Percentiles rank a stretch among this genome's conserved stretches.
phyloP scores from a whole-genome alignment of 805 yeast genomes.

The Candida peoriensis region DNA sequence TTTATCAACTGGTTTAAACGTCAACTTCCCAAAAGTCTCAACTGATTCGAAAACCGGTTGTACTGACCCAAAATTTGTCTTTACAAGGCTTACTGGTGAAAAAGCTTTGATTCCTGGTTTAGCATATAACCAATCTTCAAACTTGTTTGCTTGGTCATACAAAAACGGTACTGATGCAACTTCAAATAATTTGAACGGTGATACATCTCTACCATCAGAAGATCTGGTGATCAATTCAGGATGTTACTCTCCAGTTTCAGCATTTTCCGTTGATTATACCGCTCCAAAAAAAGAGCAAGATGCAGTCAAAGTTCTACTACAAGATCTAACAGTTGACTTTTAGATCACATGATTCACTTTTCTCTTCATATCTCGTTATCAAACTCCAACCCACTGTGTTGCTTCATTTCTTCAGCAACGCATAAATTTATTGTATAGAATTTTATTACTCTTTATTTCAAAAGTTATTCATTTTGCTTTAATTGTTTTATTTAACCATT shows the following conservation, averaged over 20 bases:
- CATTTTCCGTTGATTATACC: slow-evolving; percentile 41
- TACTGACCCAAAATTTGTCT: slow-evolving; percentile 36
- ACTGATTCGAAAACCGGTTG: slow-evolving; percentile 33
- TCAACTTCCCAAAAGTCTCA: slow-evolving; percentile 44
- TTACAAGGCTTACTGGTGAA: slow-evolving; percentile 42
- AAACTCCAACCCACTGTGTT: too few relatives aligned
- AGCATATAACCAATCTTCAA: slow-evolving; percentile 35
- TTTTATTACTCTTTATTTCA: too few relatives aligned
- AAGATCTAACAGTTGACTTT: too few relatives aligned
- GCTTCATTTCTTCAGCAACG: too few relatives aligned
- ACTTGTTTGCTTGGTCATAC: slow-evolving; percentile 20
- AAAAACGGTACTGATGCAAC: slow-evolving; percentile 22
- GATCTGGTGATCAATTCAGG: slow-evolving; percentile 22
- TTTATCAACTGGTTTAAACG: slow-evolving; percentile 40
- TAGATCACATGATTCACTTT: too few relatives aligned
- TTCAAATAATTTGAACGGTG: slow-evolving; percentile 34
- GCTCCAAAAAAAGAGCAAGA: slow-evolving; percentile 15
- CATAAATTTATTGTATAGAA: too few relatives aligned
- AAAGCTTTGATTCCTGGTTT: slow-evolving; percentile 10
- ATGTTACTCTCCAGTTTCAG: slow-evolving; percentile 41
- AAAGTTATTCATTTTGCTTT: too few relatives aligned
- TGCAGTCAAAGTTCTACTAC: slow-evolving; percentile 14
- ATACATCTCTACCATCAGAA: slow-evolving; percentile 41
- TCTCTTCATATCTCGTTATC: too few relatives aligned
- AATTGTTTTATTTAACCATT: too few relatives aligned